Base-by-base conservation (phyloP, 495 filamentous ascomycete genomes). In the Mytilinidion resinicola region DNA sequence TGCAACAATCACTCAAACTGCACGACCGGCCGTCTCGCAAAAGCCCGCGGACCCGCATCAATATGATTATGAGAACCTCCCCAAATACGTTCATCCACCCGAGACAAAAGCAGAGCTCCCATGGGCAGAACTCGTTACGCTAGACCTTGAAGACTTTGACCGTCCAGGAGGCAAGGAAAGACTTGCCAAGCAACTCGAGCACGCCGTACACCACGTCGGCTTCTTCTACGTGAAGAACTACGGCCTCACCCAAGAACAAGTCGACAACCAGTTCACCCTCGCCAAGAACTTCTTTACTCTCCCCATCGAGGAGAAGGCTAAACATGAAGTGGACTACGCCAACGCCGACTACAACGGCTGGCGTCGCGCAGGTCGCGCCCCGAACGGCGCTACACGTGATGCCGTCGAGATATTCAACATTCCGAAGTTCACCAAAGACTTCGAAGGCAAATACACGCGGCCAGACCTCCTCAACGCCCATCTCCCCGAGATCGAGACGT, bases 361-460 rank as follows among this genome's bases (percentile, higher is more conserved):
- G 55, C 70, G 72, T 51, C 69, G 66, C 9, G 51, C 62, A 39
- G 70, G 69, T 53, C 17, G 63, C 19, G 59, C 67, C 53, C 59
- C 69, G 12, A 52, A 62, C 43, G 69, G 69, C 0, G 72, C 69
- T 1, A 55, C 70, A 0, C 67, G 65, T 19, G 79, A 83, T 65
- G 82, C 81, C 35, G 70, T 74, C 21, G 79, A 83, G 67, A 72
- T 77, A 11, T 82, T 78, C 67, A 82, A 83, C 54, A 76, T 83
- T 49, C 73, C 74, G 12, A 83, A 83, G 54, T 79, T 77, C 66
- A 76, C 74, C 1, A 72, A 73, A 0, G 72, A 76, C 17, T 69
- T 77, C 54, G 72, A 75, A 46, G 65, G 74, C 10, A 59, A 51
- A 30, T 57, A 57, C 0, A 56, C 63, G 7, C 78, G 80, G 39